Evolutionary conservation across 257 asterid species (phyloP).

Genomic region (Linderniella brevidens): DNA sequence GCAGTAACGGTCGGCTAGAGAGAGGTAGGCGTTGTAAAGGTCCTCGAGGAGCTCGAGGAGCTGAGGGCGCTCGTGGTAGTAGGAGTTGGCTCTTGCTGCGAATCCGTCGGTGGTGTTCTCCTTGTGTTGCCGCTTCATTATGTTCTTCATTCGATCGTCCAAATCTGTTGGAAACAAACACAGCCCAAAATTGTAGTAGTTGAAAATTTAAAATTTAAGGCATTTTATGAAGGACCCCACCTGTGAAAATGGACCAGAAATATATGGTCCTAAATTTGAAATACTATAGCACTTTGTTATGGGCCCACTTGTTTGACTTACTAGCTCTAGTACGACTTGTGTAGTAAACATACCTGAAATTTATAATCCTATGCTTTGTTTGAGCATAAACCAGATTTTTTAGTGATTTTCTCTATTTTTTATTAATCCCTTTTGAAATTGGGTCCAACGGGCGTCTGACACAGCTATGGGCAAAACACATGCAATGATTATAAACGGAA

Average conservation of each 20-base stretch:
- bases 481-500: no score
- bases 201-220: neutral
- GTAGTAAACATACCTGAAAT: no score
- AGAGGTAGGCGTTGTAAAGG: conserved; percentile 62
- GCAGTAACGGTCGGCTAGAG: conserved; percentile 73
- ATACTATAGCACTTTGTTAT: no score
- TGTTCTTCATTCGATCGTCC: conserved; percentile 67
- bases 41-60: conserved; percentile 56
- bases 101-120: conserved; percentile 40
- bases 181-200: neutral
- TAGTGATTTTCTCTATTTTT: no score
- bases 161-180: conserved; percentile 28
- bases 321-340: no score
- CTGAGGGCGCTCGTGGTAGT: conserved; percentile 82
- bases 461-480: no score
- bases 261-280: neutral
- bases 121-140: conserved; percentile 24
- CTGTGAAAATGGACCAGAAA: neutral
- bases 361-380: no score
- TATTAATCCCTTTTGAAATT: no score
- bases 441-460: no score
- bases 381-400: no score
- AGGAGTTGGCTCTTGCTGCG: conserved; percentile 56
- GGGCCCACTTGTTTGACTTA: no score
- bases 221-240: neutral